Percentiles rank a stretch among this genome's conserved stretches.
Conservation (phyloP, 192 early-diverging fungal genomes). For the Entomortierella parvispora region DNA sequence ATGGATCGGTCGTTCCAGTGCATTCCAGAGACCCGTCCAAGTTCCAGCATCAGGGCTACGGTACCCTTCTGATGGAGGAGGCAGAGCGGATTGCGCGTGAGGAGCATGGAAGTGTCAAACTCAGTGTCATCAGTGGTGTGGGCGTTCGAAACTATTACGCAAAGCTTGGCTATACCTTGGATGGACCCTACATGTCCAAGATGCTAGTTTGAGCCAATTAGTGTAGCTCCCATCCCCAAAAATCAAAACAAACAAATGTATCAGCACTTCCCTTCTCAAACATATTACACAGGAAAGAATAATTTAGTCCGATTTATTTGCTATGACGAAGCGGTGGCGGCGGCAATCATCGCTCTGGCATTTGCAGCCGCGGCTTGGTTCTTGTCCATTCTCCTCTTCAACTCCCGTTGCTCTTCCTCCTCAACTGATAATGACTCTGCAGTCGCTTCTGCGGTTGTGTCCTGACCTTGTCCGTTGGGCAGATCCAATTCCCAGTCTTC, state of each 20-base stretch:
- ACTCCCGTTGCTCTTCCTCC: slow-evolving; percentile 5
- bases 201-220: slow-evolving; percentile 61
- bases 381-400: slow-evolving; percentile 6
- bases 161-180: slow-evolving; percentile 95
- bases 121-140: slow-evolving; percentile 97
- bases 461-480: background rate
- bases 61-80: slow-evolving; percentile 99
- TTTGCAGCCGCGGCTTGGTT: slow-evolving; percentile 34
- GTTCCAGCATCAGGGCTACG: slow-evolving; percentile 99
- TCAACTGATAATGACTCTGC: background rate
- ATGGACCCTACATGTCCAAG: slow-evolving; percentile 98
- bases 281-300: too few species aligned
- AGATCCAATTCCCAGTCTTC: slow-evolving; percentile 41
- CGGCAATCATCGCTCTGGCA: slow-evolving; percentile 28
- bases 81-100: slow-evolving; percentile 98
- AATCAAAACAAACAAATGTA: background rate
- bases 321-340: background rate
- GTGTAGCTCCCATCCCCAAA: too few species aligned
- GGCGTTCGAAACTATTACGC: slow-evolving; percentile 98
- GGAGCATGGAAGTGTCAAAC: slow-evolving; percentile 94
- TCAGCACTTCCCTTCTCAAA: too few species aligned
- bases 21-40: slow-evolving; percentile 96
- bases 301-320: too few species aligned
- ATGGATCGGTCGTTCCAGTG: slow-evolving; percentile 96
- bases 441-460: background rate